These are phyloP conservation scores for Coemansia sp. DNA, from an alignment of 192 early-diverging fungal species.

Conservation along the genomic window DNA sequence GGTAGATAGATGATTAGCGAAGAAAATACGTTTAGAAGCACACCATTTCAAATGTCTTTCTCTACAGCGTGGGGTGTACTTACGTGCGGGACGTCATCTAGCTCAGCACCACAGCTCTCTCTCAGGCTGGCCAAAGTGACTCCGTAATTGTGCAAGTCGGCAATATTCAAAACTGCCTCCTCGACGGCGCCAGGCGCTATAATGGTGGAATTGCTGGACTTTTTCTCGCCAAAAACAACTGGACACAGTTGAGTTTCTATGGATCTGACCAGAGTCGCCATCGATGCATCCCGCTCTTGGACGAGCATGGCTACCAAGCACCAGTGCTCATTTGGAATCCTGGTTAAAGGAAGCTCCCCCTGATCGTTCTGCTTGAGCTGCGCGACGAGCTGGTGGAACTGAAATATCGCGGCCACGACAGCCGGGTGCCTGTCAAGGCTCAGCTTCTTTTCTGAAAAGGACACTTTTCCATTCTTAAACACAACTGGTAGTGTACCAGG, in stretches of 20 bases:
- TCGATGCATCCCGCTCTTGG: constrained; percentile 36
- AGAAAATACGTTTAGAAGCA: background rate
- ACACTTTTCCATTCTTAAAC: constrained; percentile 39
- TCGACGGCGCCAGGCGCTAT: constrained; percentile 29
- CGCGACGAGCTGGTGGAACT: constrained; percentile 44
- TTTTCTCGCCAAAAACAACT: constrained; percentile 35
- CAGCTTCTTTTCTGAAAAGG: constrained; percentile 38
- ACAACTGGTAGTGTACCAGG: constrained; percentile 2
- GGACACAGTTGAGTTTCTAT: constrained; percentile 48
- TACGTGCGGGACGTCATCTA: constrained; percentile 34
- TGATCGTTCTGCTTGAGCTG: constrained; percentile 17
- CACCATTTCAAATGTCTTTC: background rate
- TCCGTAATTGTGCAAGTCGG: constrained; percentile 43
- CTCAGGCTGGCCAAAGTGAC: constrained; percentile 23
- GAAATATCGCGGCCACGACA: constrained; percentile 36
- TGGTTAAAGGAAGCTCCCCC: constrained; percentile 20
- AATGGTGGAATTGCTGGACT: constrained; percentile 25
- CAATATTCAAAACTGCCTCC: constrained; percentile 22
- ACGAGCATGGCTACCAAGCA: constrained; percentile 45
- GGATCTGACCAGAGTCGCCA: constrained; percentile 25
- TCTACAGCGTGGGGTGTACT: background rate
- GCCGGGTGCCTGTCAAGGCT: constrained; percentile 44
- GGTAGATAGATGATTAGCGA: background rate
- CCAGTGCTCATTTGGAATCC: constrained; percentile 27
- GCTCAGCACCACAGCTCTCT: background rate